Conservation (phyloP, 805 yeast species). For the Lachancea meyersii region DNA sequence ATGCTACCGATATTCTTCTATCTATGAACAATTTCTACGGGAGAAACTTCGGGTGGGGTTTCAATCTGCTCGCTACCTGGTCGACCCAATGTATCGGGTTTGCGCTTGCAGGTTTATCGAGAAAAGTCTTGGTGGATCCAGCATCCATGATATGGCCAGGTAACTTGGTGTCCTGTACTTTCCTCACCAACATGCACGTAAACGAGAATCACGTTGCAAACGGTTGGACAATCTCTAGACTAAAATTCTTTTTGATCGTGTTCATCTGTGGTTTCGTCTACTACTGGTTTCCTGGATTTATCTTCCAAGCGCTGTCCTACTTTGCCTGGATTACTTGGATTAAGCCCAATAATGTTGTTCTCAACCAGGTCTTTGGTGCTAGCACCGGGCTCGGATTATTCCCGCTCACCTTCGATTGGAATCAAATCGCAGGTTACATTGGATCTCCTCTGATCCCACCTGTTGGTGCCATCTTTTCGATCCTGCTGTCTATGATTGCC, state of each 20-base stretch:
- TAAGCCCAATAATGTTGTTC: constrained; percentile 45
- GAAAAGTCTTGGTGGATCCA: constrained; percentile 56
- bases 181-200: constrained; percentile 17
- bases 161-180: constrained; percentile 45
- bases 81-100: constrained; percentile 63
- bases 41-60: constrained; percentile 46
- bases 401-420: constrained; percentile 69
- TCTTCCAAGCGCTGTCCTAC: constrained; percentile 51
- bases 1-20: constrained; percentile 50
- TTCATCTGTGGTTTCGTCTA: constrained; percentile 40
- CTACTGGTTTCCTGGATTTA: constrained; percentile 56
- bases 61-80: constrained; percentile 44
- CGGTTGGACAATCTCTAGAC: constrained; percentile 40
- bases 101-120: constrained; percentile 57
- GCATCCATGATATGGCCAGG: constrained; percentile 69
- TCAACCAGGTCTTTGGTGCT: constrained; percentile 61
- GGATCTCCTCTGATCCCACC: constrained; percentile 66
- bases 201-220: constrained; percentile 16
- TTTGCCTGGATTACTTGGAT: constrained; percentile 49
- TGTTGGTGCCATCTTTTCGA: constrained; percentile 38
- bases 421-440: constrained; percentile 39
- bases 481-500: constrained; percentile 42
- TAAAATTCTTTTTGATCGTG: constrained; percentile 42
- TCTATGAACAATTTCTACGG: constrained; percentile 46
- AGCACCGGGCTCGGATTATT: constrained; percentile 55